Percentiles rank a stretch among this genome's conserved stretches.
Evolutionary conservation across 108 stramenopile genomes (phyloP).

Genomic region (Chaetoceros tenuissimus): DNA sequence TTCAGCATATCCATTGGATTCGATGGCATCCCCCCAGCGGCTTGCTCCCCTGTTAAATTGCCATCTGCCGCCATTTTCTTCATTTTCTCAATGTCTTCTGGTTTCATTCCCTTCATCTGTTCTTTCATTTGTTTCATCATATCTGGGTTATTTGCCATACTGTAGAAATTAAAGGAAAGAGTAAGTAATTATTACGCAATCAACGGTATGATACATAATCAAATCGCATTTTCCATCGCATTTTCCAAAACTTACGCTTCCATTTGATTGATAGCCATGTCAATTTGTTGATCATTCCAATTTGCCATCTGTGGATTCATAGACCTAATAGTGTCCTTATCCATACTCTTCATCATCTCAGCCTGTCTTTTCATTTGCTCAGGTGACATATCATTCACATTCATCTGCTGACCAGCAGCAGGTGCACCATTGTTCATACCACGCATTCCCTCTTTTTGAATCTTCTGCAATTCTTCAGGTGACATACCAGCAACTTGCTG

Average conservation of each 20-base stretch:
- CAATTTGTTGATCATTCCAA: slow-evolving; percentile 59
- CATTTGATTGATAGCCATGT: slow-evolving; percentile 51
- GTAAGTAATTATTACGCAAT: too few species aligned
- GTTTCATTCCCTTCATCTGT: slow-evolving; percentile 55
- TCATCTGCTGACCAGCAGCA: slow-evolving; percentile 28
- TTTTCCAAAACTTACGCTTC: too few species aligned
- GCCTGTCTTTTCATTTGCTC: slow-evolving; percentile 64
- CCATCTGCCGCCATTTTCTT: neutral
- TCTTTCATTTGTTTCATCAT: slow-evolving; percentile 44
- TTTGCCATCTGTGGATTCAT: slow-evolving; percentile 65
- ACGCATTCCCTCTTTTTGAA: slow-evolving; percentile 21
- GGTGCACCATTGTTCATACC: neutral
- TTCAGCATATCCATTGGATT: slow-evolving; percentile 58
- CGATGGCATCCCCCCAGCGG: neutral
- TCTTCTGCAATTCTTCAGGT: slow-evolving; percentile 41
- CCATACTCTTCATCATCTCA: slow-evolving; percentile 58
- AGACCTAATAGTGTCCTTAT: slow-evolving; percentile 32
- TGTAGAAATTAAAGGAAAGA: too few species aligned
- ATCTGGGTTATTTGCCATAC: slow-evolving; percentile 53
- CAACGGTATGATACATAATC: too few species aligned
- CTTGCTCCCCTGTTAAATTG: neutral
- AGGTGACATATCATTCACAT: slow-evolving; percentile 53
- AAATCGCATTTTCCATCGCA: too few species aligned
- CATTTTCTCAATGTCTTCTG: slow-evolving; percentile 15
- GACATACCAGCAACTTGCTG: slow-evolving; percentile 57